Base-by-base conservation (phyloP, 352 stramenopile species). In the Sclerospora graminicola region DNA sequence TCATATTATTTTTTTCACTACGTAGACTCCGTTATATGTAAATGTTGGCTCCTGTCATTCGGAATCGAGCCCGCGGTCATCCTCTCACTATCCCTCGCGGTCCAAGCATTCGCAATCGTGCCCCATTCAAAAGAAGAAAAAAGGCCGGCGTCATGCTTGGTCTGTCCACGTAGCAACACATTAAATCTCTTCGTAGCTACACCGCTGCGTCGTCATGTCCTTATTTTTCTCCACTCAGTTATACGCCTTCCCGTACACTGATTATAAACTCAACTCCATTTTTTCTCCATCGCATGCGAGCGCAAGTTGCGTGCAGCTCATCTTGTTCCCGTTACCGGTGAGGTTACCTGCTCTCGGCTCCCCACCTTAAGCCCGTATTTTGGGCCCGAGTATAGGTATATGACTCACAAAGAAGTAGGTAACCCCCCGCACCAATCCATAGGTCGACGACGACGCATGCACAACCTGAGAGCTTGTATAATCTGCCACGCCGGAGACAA, bases 361-460 rank as follows among this genome's bases (percentile, higher is more conserved):
- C 50, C 54, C 62, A 69, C 54, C 56, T 73, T 59, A 82, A 34
- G 64, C 56, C 45, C 63, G 61, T 60, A 86, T 75, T 75, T 86
- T 86, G 53, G 70, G 42, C 38, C 74, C 70, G 45, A 86, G 51
- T 47, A 78, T 63, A 9, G 71, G 74, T 49, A 84, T 54, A 58
- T 84, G 54, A 51, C 69, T 75, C 38, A 62, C 57, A 20, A 82
- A 51, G 45, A 72, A 82, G 32, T 70, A 71, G 2, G 68, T 82
- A 13, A 73, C 71, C 8, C 66, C 71, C 11, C 61, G 58, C 40
- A 79, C 58, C 30, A 52, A 65, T 42, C 67, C 67, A 42, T 66
- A 82, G 2, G 70, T 77, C 41, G 74, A 82, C 30, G 74, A 86
- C 45, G 74, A 84, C 53, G 70, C 74, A 40, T 75, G 72, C 39